phyloP scores from a whole-genome alignment of 2,329 filamentous ascomycete genomes.

The Beauveria sp. region DNA sequence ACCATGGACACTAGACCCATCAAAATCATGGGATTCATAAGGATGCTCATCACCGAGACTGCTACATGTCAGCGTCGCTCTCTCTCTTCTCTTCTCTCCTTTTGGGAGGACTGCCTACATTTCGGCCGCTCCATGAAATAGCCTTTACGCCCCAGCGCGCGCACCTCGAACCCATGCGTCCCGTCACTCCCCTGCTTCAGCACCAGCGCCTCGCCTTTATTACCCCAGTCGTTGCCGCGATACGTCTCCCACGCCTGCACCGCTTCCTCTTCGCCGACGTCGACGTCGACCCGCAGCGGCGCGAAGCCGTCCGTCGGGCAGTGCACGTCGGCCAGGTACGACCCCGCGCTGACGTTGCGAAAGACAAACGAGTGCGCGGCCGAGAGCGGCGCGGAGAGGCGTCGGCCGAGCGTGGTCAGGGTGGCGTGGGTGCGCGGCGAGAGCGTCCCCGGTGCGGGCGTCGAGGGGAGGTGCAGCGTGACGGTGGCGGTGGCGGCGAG shows the following conservation, averaged over 20 bases:
- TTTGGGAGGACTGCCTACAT: slow-evolving; percentile 49
- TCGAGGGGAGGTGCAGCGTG: slow-evolving; percentile 39
- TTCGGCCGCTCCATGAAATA: slow-evolving; percentile 70
- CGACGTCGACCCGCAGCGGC: slow-evolving; percentile 72
- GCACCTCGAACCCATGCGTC: slow-evolving; percentile 49
- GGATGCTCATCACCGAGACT: slow-evolving; percentile 73
- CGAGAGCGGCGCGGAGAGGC: slow-evolving; percentile 54
- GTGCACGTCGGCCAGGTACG: slow-evolving; percentile 78
- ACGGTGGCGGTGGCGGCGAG: slow-evolving; percentile 25
- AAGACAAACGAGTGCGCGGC: slow-evolving; percentile 68
- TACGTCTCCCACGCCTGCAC: slow-evolving; percentile 76
- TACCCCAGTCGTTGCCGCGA: slow-evolving; percentile 82
- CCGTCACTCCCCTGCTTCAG: slow-evolving; percentile 31
- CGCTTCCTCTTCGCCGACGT: slow-evolving; percentile 27
- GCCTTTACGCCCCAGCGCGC: slow-evolving; percentile 55
- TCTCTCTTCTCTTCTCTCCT: background rate
- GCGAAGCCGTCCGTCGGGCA: slow-evolving; percentile 67
- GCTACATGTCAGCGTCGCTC: background rate
- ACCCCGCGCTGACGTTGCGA: slow-evolving; percentile 59
- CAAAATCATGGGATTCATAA: slow-evolving; percentile 96
- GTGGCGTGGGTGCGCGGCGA: slow-evolving; percentile 62
- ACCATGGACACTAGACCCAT: slow-evolving; percentile 77
- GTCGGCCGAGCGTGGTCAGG: slow-evolving; percentile 34
- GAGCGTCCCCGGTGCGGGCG: slow-evolving; percentile 45
- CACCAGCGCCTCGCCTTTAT: slow-evolving; percentile 60